A percentile compares a stretch with the other conserved stretches of the same genome.
Conservation (phyloP, 2,329 filamentous ascomycete genomes). For the Colletotrichum nymphaeae region DNA sequence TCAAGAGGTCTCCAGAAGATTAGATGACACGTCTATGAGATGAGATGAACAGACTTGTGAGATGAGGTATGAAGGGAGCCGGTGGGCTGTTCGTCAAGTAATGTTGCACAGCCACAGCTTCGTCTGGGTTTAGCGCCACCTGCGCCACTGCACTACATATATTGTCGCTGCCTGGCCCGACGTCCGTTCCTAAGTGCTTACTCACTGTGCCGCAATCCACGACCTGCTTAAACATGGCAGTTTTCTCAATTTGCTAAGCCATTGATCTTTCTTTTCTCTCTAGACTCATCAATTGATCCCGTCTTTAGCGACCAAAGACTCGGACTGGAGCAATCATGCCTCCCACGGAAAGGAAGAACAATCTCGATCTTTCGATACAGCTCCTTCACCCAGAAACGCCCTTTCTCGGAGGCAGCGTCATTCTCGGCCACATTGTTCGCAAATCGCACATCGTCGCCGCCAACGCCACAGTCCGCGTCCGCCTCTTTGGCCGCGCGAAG, state of each 20-base stretch:
- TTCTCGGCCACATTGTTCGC: constrained; percentile 42
- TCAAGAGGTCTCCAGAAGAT: too few species aligned
- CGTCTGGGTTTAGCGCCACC: neutral
- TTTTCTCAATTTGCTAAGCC: too few species aligned
- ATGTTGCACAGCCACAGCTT: neutral
- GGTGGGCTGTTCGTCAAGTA: neutral
- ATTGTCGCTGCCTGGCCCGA: neutral
- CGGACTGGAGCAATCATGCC: neutral
- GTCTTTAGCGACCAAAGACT: fast-evolving
- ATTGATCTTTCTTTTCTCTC: neutral
- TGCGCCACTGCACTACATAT: neutral
- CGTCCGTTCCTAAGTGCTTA: neutral
- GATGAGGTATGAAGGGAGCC: too few species aligned
- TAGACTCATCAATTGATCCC: neutral
- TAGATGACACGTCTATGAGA: too few species aligned
- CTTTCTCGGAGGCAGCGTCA: constrained; percentile 40
- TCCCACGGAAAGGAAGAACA: neutral
- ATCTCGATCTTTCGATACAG: constrained; percentile 6
- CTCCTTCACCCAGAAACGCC: neutral
- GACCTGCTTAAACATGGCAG: neutral
- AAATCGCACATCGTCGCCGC: constrained; percentile 37
- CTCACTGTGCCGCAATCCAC: neutral
- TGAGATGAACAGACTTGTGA: too few species aligned
- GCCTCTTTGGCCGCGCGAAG: constrained; percentile 42
- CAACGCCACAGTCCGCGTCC: constrained; percentile 37